Evolutionary conservation across 768 basidiomycete genomes (phyloP).

Genomic region (Tricholoma sp.): DNA sequence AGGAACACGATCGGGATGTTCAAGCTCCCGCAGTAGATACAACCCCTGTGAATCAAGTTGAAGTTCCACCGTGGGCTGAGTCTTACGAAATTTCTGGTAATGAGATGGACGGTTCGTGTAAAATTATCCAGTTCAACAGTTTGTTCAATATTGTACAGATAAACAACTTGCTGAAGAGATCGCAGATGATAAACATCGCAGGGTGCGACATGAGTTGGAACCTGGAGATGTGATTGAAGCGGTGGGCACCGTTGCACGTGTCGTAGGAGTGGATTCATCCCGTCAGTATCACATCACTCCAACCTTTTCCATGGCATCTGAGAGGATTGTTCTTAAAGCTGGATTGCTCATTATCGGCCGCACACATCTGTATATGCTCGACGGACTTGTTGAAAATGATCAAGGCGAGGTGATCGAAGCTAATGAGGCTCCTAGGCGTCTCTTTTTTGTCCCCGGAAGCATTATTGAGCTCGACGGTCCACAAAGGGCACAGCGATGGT

Average conservation of each 20-base stretch:
- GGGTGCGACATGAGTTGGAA: constrained; percentile 82
- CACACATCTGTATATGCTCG: constrained; percentile 84
- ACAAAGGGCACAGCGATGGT: constrained; percentile 83
- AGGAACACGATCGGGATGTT: constrained; percentile 43
- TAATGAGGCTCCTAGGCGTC: constrained; percentile 72
- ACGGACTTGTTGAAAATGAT: constrained; percentile 83
- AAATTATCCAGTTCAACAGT: background rate
- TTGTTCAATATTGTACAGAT: constrained; percentile 25
- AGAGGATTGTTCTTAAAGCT: constrained; percentile 37
- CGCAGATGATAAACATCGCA: constrained; percentile 81
- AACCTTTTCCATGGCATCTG: background rate
- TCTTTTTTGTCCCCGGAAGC: constrained; percentile 84
- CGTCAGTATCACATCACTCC: constrained; percentile 46
- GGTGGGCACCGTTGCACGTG: constrained; percentile 78
- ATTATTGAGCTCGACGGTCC: constrained; percentile 75
- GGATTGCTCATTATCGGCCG: constrained; percentile 85
- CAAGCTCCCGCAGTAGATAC: constrained; percentile 47
- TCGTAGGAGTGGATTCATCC: constrained; percentile 88
- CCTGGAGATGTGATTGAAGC: constrained; percentile 88
- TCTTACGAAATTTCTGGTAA: constrained; percentile 62
- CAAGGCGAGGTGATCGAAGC: constrained; percentile 87
- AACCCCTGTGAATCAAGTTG: constrained; percentile 44
- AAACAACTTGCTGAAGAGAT: constrained; percentile 70
- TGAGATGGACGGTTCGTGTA: constrained; percentile 49
- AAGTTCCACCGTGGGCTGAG: constrained; percentile 72